Conservation (phyloP, 768 basidiomycete genomes). For the Sarcodon aspratus region DNA sequence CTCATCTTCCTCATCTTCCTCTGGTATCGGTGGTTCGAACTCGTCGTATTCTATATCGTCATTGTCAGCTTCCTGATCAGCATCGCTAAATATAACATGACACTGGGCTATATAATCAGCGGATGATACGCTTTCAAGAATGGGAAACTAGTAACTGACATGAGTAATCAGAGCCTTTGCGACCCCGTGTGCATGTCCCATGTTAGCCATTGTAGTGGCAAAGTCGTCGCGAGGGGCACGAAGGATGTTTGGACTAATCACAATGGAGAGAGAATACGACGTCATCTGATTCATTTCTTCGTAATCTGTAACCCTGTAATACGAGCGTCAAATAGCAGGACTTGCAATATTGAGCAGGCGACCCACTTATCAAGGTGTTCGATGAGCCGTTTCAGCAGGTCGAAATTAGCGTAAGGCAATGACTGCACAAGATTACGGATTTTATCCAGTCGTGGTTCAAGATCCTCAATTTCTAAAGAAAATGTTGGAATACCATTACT, state of each 20-base stretch:
- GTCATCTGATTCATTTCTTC: conserved; percentile 90
- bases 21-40: conserved; percentile 56
- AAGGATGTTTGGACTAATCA: conserved; percentile 74
- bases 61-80: conserved; percentile 19
- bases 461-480: conserved; percentile 28
- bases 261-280: conserved; percentile 72
- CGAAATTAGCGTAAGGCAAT: conserved; percentile 65
- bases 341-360: neutral
- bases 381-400: conserved; percentile 65
- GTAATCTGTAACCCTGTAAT: conserved; percentile 66
- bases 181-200: conserved; percentile 68
- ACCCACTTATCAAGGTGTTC: conserved; percentile 74
- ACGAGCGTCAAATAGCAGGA: neutral
- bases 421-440: conserved; percentile 59
- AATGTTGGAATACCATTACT: neutral
- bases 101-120: conserved; percentile 26
- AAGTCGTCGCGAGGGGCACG: conserved; percentile 74
- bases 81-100: conserved; percentile 50
- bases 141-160: conserved; percentile 31
- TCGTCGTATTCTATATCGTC: conserved; percentile 40
- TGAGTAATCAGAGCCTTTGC: conserved; percentile 68
- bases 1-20: conserved; percentile 48
- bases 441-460: conserved; percentile 50
- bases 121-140: neutral
- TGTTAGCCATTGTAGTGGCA: conserved; percentile 66